Percentiles rank a stretch among this genome's conserved stretches.
phyloP scores from a whole-genome alignment of 106 monocot species.

The Allium fistulosum region DNA sequence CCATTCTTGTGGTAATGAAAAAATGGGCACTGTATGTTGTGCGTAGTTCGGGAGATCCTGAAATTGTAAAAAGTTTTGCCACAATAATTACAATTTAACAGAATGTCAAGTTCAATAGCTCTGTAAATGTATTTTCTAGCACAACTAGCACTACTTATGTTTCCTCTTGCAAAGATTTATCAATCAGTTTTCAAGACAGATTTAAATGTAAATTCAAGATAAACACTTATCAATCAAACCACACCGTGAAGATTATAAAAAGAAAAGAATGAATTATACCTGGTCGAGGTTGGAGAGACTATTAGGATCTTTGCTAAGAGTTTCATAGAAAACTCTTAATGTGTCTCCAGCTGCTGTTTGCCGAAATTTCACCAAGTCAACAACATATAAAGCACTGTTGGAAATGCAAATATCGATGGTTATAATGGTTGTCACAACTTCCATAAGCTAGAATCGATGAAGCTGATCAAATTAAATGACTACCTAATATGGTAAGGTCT shows the following conservation, averaged over 20 bases:
- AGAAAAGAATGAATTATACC: constrained; percentile 24
- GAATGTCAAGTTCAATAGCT: not conserved
- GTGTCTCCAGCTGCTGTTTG: constrained; percentile 94
- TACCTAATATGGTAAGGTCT: constrained; percentile 97
- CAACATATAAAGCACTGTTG: constrained; percentile 93
- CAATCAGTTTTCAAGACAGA: not conserved
- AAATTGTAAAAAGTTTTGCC: constrained; percentile 4
- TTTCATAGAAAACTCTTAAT: constrained; percentile 84
- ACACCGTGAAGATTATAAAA: not conserved
- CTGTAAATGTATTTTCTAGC: not conserved
- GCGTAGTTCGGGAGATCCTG: constrained; percentile 99
- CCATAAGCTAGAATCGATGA: not conserved
- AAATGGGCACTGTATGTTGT: constrained; percentile 94
- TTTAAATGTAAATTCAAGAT: not conserved
- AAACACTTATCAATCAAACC: not conserved
- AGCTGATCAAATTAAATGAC: not conserved
- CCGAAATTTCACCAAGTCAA: constrained; percentile 91
- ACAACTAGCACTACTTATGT: not conserved
- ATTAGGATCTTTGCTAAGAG: constrained; percentile 97
- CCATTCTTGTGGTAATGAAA: constrained; percentile 99
- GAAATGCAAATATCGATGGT: constrained; percentile 1
- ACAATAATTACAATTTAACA: not conserved
- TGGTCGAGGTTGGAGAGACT: constrained; percentile 99
- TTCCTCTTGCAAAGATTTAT: not conserved
- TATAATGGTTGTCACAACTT: not conserved